Conservation (phyloP, 208 protist species). For the Trypanosoma brucei region DNA sequence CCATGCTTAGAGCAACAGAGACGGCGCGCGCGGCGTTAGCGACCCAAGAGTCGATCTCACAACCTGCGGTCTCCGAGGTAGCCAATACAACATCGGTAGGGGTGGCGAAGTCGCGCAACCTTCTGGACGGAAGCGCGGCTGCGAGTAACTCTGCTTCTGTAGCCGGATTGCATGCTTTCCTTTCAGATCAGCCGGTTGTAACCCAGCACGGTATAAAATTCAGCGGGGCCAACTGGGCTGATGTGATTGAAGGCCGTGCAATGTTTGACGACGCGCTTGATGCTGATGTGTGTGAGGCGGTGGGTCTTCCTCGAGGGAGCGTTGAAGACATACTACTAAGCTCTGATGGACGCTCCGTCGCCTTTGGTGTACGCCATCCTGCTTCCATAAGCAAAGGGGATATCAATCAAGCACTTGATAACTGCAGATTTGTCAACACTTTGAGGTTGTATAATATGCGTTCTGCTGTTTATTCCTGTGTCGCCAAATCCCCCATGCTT, state of each 20-base stretch:
- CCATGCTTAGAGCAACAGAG: neutral
- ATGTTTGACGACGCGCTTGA: slow-evolving; percentile 30
- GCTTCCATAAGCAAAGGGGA: slow-evolving; percentile 14
- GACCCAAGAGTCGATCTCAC: too few species aligned
- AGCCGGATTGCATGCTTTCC: neutral
- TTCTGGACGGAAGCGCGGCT: too few species aligned
- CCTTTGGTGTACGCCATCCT: slow-evolving; percentile 27
- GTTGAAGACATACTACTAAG: slow-evolving; percentile 22
- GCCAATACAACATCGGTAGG: too few species aligned
- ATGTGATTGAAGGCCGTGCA: slow-evolving; percentile 18
- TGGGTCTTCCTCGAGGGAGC: slow-evolving; percentile 13
- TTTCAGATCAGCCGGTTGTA: slow-evolving; percentile 8
- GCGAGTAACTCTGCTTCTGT: neutral
- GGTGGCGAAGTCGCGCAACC: too few species aligned
- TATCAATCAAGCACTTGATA: slow-evolving; percentile 4
- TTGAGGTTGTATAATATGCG: neutral
- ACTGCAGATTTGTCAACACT: neutral
- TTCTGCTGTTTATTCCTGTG: neutral
- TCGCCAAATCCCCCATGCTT: neutral
- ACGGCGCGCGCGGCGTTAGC: neutral
- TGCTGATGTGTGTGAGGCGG: slow-evolving; percentile 26
- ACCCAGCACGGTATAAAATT: slow-evolving; percentile 41
- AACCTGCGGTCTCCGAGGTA: too few species aligned
- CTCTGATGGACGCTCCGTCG: slow-evolving; percentile 22
- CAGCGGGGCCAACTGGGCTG: slow-evolving; percentile 32